Conservation (phyloP, 768 basidiomycete species). For the Mycena olivaceomarginata region DNA sequence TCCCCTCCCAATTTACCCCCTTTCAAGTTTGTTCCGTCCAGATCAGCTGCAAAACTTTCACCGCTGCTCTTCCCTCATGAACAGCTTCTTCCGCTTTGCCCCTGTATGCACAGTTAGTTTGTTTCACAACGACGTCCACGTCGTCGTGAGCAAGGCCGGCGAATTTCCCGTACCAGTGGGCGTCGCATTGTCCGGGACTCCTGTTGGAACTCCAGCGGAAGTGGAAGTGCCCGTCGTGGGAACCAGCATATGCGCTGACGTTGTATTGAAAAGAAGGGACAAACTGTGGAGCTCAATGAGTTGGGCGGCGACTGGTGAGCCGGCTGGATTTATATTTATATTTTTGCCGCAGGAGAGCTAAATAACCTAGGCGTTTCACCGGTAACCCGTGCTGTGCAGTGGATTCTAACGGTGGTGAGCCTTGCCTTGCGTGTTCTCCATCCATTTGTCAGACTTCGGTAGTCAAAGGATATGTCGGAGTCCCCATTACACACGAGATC, state of each 20-base stretch:
- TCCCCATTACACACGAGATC: slow-evolving; percentile 32
- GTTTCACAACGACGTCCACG: slow-evolving; percentile 32
- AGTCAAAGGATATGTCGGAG: slow-evolving; percentile 34
- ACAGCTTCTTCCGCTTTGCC: slow-evolving; percentile 22
- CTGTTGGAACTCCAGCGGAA: neutral
- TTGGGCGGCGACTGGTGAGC: slow-evolving; percentile 26
- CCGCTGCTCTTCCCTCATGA: slow-evolving; percentile 27
- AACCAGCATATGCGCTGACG: slow-evolving; percentile 39
- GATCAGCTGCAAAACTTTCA: slow-evolving; percentile 37
- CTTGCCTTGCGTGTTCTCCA: neutral
- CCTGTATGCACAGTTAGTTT: slow-evolving; percentile 32
- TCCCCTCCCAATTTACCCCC: neutral
- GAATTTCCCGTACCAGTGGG: slow-evolving; percentile 18
- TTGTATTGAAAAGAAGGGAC: slow-evolving; percentile 31
- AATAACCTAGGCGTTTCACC: slow-evolving; percentile 31
- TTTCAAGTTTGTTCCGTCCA: slow-evolving; percentile 28
- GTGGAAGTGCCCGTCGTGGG: slow-evolving; percentile 27
- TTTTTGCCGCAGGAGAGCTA: neutral
- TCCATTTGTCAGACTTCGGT: neutral
- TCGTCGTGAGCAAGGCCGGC: slow-evolving; percentile 37
- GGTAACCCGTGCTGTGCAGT: slow-evolving; percentile 29
- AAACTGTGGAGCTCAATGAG: slow-evolving; percentile 30
- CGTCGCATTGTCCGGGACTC: neutral
- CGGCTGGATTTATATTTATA: neutral
- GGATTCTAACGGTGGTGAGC: slow-evolving; percentile 18